Conservation (phyloP, 495 filamentous ascomycete genomes). For the Pseudomonodictys pantanalensis region DNA sequence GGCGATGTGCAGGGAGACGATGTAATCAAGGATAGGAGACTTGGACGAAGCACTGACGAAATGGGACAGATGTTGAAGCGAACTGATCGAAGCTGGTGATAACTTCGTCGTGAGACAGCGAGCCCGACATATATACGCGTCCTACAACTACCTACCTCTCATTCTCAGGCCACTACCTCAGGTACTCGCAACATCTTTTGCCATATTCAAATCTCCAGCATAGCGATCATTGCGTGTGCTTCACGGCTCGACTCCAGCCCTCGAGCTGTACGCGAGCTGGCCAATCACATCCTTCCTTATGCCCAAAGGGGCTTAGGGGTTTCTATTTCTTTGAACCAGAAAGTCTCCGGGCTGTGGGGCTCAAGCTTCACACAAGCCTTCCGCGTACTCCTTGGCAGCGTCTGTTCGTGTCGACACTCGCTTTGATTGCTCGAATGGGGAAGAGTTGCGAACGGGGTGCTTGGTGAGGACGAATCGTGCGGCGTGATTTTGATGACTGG, state of each 20-base stretch:
- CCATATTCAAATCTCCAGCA: too few species aligned
- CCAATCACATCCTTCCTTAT: slow-evolving; percentile 13
- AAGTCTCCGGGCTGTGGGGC: too few species aligned
- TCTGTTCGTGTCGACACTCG: too few species aligned
- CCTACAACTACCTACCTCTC: neutral
- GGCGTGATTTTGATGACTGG: too few species aligned
- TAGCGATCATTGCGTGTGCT: too few species aligned
- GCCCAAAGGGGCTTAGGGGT: slow-evolving; percentile 15
- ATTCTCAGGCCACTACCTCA: too few species aligned
- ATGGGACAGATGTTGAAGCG: neutral
- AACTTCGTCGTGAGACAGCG: neutral
- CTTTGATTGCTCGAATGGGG: too few species aligned
- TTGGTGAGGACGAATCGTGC: too few species aligned
- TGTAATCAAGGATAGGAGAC: neutral
- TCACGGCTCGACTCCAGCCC: neutral
- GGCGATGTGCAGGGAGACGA: neutral
- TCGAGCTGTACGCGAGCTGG: slow-evolving; percentile 10
- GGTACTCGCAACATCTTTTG: too few species aligned
- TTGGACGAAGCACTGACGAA: neutral
- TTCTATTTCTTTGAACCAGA: neutral
- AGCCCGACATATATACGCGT: slow-evolving; percentile 2
- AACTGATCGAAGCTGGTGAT: neutral
- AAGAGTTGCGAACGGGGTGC: too few species aligned
- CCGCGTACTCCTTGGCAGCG: too few species aligned
- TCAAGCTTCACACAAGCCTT: too few species aligned